These are phyloP conservation scores for Purshia tridentata DNA, from an alignment of 306 rosid species.

Conservation along the genomic window DNA sequence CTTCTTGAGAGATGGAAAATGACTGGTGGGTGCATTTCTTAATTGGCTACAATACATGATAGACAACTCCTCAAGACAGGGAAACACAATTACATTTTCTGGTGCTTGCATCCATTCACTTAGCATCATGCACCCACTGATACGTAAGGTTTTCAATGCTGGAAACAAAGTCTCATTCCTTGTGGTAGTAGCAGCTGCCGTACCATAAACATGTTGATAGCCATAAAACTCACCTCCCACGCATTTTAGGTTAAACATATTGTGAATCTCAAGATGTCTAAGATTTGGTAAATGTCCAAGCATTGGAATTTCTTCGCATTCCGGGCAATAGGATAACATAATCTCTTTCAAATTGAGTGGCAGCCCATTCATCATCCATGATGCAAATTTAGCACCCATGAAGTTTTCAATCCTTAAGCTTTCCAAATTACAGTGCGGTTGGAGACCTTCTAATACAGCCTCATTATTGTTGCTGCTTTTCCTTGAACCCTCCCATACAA, in stretches of 20 bases:
- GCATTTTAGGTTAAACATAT: neutral
- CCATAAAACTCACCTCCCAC: constrained; percentile 4
- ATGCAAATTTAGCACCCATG: neutral
- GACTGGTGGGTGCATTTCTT: neutral
- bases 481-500: too few species aligned
- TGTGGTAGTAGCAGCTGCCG: too few species aligned
- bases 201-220: neutral
- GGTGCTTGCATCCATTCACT: neutral
- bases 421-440: neutral
- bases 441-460: neutral
- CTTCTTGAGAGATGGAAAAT: constrained; percentile 1
- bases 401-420: neutral
- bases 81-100: neutral
- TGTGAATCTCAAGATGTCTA: neutral
- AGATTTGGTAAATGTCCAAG: neutral
- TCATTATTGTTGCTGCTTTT: neutral
- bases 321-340: neutral
- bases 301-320: neutral
- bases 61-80: neutral
- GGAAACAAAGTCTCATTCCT: neutral
- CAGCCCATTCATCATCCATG: neutral
- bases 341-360: neutral
- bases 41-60: neutral
- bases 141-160: neutral
- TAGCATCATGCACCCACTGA: neutral